Conservation (phyloP, 1,284 basidiomycete species). For the Kalmanozyma brasiliensis region DNA sequence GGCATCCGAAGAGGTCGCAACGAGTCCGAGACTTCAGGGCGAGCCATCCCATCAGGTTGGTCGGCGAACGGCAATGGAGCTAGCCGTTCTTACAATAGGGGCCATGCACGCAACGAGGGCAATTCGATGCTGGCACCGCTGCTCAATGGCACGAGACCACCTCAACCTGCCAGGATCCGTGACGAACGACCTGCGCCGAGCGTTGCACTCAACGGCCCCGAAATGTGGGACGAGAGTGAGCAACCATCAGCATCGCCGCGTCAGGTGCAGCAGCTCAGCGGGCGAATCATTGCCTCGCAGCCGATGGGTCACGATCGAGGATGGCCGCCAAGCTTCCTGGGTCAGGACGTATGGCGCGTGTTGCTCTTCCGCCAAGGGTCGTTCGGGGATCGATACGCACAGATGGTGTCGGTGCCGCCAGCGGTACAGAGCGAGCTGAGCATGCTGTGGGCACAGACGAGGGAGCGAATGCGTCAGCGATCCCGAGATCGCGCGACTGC, state of each 20-base stretch:
- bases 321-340: conserved; percentile 43
- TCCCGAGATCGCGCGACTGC: background rate
- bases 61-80: background rate
- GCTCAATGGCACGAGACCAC: conserved; percentile 24
- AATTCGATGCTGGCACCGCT: conserved; percentile 28
- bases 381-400: conserved; percentile 28
- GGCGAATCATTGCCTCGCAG: conserved; percentile 1
- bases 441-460: conserved; percentile 30
- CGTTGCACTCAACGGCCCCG: conserved; percentile 35
- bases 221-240: conserved; percentile 35
- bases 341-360: conserved; percentile 38
- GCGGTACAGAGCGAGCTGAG: conserved; percentile 32
- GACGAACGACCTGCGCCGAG: conserved; percentile 32
- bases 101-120: conserved; percentile 10
- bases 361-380: conserved; percentile 44
- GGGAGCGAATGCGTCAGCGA: conserved; percentile 12
- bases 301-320: conserved; percentile 26
- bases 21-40: conserved; percentile 11
- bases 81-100: conserved; percentile 4
- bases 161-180: conserved; percentile 21
- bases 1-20: conserved; percentile 20
- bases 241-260: conserved; percentile 8
- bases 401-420: conserved; percentile 34
- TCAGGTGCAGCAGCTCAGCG: conserved; percentile 9
- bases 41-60: conserved; percentile 14